phyloP scores from a whole-genome alignment of 2,329 filamentous ascomycete genomes.

The Monascus ruber region DNA sequence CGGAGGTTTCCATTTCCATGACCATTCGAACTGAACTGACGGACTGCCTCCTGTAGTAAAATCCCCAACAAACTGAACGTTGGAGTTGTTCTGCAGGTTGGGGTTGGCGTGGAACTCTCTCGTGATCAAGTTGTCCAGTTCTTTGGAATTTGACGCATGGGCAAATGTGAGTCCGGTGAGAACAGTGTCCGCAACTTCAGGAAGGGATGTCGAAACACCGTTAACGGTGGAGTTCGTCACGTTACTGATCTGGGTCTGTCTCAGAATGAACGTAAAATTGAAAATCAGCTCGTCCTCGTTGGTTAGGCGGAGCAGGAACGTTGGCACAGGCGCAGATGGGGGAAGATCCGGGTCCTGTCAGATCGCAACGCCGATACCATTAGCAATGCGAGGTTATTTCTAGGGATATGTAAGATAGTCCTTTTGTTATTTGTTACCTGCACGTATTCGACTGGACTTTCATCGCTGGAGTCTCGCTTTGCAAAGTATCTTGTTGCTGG shows the following conservation, averaged over 20 bases:
- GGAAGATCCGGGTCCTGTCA: conserved; percentile 63
- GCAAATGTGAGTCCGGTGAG: conserved; percentile 88
- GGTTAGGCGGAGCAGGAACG: conserved; percentile 73
- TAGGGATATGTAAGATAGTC: no score
- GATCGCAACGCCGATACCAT: background rate
- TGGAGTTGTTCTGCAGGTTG: conserved; percentile 93
- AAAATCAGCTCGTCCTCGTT: conserved; percentile 91
- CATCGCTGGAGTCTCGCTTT: conserved; percentile 61
- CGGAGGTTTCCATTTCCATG: conserved; percentile 93
- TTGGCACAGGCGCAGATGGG: conserved; percentile 39
- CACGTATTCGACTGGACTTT: conserved; percentile 72
- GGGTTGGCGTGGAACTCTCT: conserved; percentile 94
- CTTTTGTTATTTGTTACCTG: conserved; percentile 50
- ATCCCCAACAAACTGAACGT: conserved; percentile 90
- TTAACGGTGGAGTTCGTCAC: conserved; percentile 41
- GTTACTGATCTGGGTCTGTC: conserved; percentile 39
- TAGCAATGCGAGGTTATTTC: no score
- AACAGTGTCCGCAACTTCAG: conserved; percentile 53
- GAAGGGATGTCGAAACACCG: conserved; percentile 40
- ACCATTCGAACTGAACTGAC: conserved; percentile 85
- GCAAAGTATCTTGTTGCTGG: conserved; percentile 69
- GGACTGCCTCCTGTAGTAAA: conserved; percentile 72
- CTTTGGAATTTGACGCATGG: conserved; percentile 71
- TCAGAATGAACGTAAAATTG: conserved; percentile 79
- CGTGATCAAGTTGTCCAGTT: conserved; percentile 88